Base-by-base conservation (phyloP, 2,329 filamentous ascomycete genomes). In the Fusarium verrucosum region DNA sequence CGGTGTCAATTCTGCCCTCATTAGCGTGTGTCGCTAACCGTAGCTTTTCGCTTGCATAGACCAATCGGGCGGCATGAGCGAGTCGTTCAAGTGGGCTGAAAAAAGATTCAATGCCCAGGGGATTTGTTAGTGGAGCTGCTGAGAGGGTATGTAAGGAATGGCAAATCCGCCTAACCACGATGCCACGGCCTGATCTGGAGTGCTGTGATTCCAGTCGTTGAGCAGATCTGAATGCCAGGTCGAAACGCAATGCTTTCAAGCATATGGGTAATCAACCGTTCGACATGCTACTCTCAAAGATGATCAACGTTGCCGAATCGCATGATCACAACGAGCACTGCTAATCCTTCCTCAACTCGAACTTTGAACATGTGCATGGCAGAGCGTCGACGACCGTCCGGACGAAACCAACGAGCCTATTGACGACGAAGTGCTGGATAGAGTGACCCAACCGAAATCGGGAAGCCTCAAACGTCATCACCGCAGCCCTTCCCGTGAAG, bases 1-100 rank as follows among this genome's bases (percentile, higher is more conserved):
- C 70, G 68, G 75, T 77, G 75, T 68, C 58, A 76, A 74, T 71
- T 37, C 76, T 54, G 62, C 41, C 60, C 36, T 56, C 40, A 59
- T 59, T 53, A 62, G 70, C 66, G 57, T 56, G 59, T 62, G 62
- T 63, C 58, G 38, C 65, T 65, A 38, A 58, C 49, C 58, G 58
- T 61, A 49, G 54, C 50, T 53, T 50, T 53, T 65, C 43, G 28
- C 51, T 38, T 28, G 28, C 51, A 40, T 28, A 70, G 51, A 45
- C 71, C 69, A 73, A 71, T 70, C 11, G 50, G 26, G 49, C 28
- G 49, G 33, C 50, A 54, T 49, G 20, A 41, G 43, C 59, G 55
- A 64, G 50, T 55, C 23, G 37, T 46, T 44, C 19, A 58, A 45
- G 70, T 72, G 66, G 70, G 62, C 62, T 60, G 35, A 58, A 30